Base-by-base conservation (phyloP, 208 protist species). In the Crithidia acanthocephali region DNA sequence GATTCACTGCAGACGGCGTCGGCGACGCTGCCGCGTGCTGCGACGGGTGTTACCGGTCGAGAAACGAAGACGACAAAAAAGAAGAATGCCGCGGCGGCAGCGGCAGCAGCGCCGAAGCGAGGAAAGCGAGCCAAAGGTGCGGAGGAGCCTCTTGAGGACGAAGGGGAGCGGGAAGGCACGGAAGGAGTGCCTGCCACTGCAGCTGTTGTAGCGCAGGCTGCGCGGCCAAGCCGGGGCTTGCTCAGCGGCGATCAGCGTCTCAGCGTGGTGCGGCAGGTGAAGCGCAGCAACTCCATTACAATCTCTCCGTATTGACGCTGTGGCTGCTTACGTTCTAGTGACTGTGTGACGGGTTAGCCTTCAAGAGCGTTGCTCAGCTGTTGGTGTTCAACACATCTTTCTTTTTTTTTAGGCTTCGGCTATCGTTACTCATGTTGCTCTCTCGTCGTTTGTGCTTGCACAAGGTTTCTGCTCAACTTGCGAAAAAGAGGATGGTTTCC, bases 211-310 rank as follows among this genome's bases (percentile, higher is more conserved):
- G 44, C 42, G 30, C n/a, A 4, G 18, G 30, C 11, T 2, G 60
- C 45, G 15, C 1, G n/a, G 22, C 48, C 9, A 23, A 20, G 22
- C 2, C 13, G 32, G 2, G 15, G n/a, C 9, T 40, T 60, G 3
- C 55, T 77, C 18, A 62, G 62, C 25, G 72, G 30, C 13, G 72
- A 77, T 47, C 72, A 72, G 57, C 40, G 64, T 18, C 64, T 77
- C 16, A 64, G 37, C n/a, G 53, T 77, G 18, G 44, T 77, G 42
- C 64, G 65, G 2, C 72, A 77, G 30, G 48, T 77, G 57, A 72
- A 70, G 40, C 72, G 56, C 1, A 48, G 52, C n/a, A 50, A 57
- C 28, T 71, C 72, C 20, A 77, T 77, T 47, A 61, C 67, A 8
- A 44, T 71, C 0, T 66, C 64, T 3, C 72, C 72, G 5, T 71